These are phyloP conservation scores for Lachnellula occidentalis DNA, from an alignment of 2,329 filamentous ascomycete genomes.

Conservation along the genomic window DNA sequence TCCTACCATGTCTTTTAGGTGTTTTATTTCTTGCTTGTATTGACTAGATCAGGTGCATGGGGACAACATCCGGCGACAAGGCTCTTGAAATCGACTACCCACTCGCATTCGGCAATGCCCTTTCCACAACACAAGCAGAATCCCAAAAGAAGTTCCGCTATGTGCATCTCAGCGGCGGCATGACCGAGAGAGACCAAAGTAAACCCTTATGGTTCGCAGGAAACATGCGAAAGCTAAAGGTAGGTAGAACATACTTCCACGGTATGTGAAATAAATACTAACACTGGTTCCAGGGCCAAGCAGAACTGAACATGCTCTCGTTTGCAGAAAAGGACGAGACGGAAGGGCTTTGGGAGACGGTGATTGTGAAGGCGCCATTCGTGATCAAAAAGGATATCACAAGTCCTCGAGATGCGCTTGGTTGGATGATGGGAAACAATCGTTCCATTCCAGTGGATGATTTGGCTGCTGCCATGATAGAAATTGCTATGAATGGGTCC, in stretches of 20 bases:
- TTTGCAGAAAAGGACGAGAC: conserved; percentile 1
- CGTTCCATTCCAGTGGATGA: background rate
- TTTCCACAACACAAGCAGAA: conserved; percentile 11
- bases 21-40: background rate
- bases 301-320: conserved; percentile 3
- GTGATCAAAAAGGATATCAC: conserved; percentile 2
- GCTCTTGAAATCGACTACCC: conserved; percentile 4
- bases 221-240: conserved; percentile 12
- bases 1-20: too few species aligned
- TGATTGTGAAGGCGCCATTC: conserved; percentile 1
- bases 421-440: background rate
- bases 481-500: conserved; percentile 3
- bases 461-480: conserved; percentile 1
- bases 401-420: background rate
- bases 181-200: conserved; percentile 36
- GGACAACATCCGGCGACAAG: conserved; percentile 1
- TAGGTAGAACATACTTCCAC: background rate
- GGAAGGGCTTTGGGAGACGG: conserved; percentile 2
- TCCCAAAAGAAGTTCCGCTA: conserved; percentile 35
- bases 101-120: background rate
- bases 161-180: conserved; percentile 35
- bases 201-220: conserved; percentile 34
- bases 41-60: conserved; percentile 5
- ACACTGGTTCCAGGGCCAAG: background rate
- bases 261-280: background rate